Evolutionary conservation across 2,329 filamentous ascomycete genomes (phyloP).

Genomic region (Sarocladiaceae sp.): DNA sequence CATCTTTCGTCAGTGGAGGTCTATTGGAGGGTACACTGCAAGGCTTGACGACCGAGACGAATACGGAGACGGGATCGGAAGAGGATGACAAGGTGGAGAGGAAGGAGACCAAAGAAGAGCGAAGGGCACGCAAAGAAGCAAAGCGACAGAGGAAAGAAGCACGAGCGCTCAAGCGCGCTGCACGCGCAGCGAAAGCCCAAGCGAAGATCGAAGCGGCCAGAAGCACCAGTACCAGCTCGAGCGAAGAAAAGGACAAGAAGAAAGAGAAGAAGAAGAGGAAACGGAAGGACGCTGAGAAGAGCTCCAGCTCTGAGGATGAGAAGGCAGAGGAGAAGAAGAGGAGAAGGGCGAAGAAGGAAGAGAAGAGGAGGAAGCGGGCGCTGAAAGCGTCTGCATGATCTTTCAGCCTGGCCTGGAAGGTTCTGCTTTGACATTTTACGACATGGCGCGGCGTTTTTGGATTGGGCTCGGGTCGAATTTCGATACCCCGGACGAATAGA

Average conservation of each 20-base stretch:
- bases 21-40: slow-evolving; percentile 64
- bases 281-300: slow-evolving; percentile 19
- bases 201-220: slow-evolving; percentile 4
- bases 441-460: slow-evolving; percentile 11
- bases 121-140: slow-evolving; percentile 18
- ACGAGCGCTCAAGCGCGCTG: slow-evolving; percentile 10
- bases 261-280: slow-evolving; percentile 17
- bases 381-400: slow-evolving; percentile 16
- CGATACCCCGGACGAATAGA: slow-evolving; percentile 8
- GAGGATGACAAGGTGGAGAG: slow-evolving; percentile 1
- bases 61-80: slow-evolving; percentile 14
- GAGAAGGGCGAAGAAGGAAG: slow-evolving; percentile 36
- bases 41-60: slow-evolving; percentile 20
- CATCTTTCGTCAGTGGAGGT: slow-evolving; percentile 79
- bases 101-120: slow-evolving; percentile 13
- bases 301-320: slow-evolving; percentile 16
- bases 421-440: not conserved
- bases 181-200: slow-evolving; percentile 13
- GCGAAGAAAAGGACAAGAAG: slow-evolving; percentile 1
- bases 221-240: slow-evolving; percentile 8
- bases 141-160: slow-evolving; percentile 21
- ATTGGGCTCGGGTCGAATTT: slow-evolving; percentile 4
- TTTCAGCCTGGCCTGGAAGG: not conserved
- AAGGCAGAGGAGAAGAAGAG: slow-evolving; percentile 40
- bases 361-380: slow-evolving; percentile 32